Evolutionary conservation across 106 monocot genomes (phyloP), one percentile per base, ranked within the genome.

Genomic region (Hemerocallis citrina): DNA sequence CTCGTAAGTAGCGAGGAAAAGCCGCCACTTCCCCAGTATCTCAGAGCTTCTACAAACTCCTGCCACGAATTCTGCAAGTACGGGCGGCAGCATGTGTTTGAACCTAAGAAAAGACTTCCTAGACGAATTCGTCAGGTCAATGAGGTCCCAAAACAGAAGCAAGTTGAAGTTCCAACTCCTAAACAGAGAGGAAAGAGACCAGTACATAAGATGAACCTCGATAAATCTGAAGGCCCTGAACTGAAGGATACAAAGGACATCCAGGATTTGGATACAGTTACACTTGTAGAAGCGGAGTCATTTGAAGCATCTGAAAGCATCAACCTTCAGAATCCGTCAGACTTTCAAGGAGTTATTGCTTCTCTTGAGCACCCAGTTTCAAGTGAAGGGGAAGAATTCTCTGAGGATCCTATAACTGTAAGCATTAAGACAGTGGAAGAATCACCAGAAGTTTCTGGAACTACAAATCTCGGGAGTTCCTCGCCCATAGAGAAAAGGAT

Each of bases 61-160:
- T 93, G 89, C 28, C 89, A 89, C 74, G 85, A 89, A 52, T 64
- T 65, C 40, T 93, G 93, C 68, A 93, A 93, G 52, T 81, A 77
- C 59, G 93, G 93, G 54, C 51, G 32, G 21, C 65, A 75, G 7
- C 72, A 88, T 48, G 58, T 13, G 5, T 46, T 60, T 63, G 84
- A 74, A 38, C 21, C 47, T 30, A 76, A 85, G 55, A 68, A 51
- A 56, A 76, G 43, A 30, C 24, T 7, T n/a, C 71, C 74, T 19
- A 55, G 12, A 7, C 64, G 12, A 41, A 41, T 30, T 11, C 37
- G n/a, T 4, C 32, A 34, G 24, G 50, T 31, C 20, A 60, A 12
- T 20, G 21, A 27, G 27, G 42, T n/a, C 16, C 58, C 43, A 19
- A 40, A 57, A 35, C 30, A 36, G 9, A 40, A 68, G 29, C 55